phyloP scores from a whole-genome alignment of 176 grass and related monocot species.

The Triticum urartu region DNA sequence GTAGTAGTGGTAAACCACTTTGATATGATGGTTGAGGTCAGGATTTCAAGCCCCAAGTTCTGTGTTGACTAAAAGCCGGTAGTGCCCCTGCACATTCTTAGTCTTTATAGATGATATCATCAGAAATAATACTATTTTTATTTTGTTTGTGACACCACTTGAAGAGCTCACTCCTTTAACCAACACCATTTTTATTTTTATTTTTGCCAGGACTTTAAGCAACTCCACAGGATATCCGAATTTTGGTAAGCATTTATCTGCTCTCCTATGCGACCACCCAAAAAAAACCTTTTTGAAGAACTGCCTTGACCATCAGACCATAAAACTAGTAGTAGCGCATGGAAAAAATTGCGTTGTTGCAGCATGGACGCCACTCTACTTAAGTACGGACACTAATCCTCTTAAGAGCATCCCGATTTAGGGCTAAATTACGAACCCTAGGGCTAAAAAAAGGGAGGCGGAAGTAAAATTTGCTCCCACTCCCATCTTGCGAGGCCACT shows the following conservation, averaged over 20 bases:
- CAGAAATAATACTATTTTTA: background rate
- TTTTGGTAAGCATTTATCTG: background rate
- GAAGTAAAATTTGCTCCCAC: background rate
- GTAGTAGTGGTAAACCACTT: background rate
- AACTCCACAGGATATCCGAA: background rate
- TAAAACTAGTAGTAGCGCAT: background rate
- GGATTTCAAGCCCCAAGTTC: background rate
- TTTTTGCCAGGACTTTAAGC: background rate
- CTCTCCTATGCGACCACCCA: background rate
- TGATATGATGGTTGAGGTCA: background rate
- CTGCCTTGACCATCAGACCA: background rate
- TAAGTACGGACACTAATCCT: background rate
- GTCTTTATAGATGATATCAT: background rate
- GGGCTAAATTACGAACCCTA: constrained; percentile 1
- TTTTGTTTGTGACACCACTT: background rate
- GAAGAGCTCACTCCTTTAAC: background rate
- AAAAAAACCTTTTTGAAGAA: background rate
- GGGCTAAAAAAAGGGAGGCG: background rate
- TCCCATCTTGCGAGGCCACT: background rate
- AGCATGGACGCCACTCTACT: background rate
- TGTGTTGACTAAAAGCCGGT: background rate
- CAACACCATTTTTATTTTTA: background rate
- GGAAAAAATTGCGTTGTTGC: background rate
- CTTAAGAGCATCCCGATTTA: background rate
- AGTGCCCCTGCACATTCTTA: background rate